Base-by-base conservation (phyloP, 1,139 yeast genomes). In the Geotrichum carabidarum region DNA sequence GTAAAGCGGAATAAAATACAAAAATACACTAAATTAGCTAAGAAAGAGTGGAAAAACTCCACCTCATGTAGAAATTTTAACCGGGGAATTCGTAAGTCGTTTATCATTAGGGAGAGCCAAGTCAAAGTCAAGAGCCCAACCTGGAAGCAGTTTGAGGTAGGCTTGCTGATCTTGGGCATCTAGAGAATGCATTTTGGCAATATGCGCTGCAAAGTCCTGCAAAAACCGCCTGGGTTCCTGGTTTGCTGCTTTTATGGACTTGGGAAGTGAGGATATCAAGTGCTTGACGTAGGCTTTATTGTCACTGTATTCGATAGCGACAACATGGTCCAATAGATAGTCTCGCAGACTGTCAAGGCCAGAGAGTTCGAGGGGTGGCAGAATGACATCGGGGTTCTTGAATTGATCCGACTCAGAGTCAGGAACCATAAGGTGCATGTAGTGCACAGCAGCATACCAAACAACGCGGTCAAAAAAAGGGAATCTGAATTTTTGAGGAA, bases 391-490 rank as follows among this genome's bases (percentile, higher is more conserved):
- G 11, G 31, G 18, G 7, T 35, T 12, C 14, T 42, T 35, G 32
- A 22, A 15, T 44, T 37, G 31, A 9, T 37, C 38, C 17, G 38
- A 11, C 42, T 11, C 12, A n/a, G 15, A 7, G 14, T 18, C 37
- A 22, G 15, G n/a, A 11, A 17, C 27, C 7, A 38, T n/a, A 6
- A 48, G 8, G 18, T 44, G 35, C 27, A 35, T 37, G 41, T 52
- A 52, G 32, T 52, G 40, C 9, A 52, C 22, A 5, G 66, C 71
- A 4, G 85, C 73, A 30, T 81, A 72, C 91, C 94, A 86, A 66
- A 88, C 69, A 3, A 86, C 84, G 58, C 76, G 79, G 57, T 83
- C 79, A 65, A 89, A 88, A 68, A 78, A 77, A 0, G 97, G 97
- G 65, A 86, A 90, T 48, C 88, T 75, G 69, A 84, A 90, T 62